These are phyloP conservation scores for Colletotrichum chrysophilum DNA, from an alignment of 2,329 filamentous ascomycete species.

Conservation along the genomic window DNA sequence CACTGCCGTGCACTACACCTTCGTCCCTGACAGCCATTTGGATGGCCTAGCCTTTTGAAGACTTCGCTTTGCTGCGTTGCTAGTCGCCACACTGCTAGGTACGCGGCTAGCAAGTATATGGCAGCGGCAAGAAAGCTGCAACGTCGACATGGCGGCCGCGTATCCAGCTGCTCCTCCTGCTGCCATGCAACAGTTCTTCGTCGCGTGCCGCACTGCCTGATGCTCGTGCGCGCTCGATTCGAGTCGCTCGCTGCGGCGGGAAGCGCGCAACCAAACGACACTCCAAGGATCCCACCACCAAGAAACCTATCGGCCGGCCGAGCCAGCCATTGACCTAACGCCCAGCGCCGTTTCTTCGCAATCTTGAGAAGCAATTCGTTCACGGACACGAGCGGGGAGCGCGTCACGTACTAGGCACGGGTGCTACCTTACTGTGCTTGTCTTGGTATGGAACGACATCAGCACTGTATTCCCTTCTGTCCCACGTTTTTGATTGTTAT, in stretches of 20 bases:
- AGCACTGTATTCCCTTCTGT: not conserved
- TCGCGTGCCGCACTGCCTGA: not conserved
- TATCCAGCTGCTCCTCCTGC: not conserved
- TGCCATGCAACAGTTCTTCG: not conserved
- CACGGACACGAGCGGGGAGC: not conserved
- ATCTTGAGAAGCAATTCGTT: not conserved
- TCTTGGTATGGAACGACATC: not conserved
- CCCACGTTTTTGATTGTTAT: not conserved
- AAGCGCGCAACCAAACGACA: constrained; percentile 4
- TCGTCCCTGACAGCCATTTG: not conserved
- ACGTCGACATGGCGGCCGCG: not conserved
- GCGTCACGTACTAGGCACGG: not conserved
- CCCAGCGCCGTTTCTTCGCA: not conserved
- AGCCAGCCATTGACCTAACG: not conserved
- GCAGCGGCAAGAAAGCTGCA: not conserved
- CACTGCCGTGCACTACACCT: not conserved
- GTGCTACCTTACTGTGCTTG: not conserved
- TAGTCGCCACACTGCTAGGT: constrained; percentile 1
- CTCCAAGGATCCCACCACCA: not conserved
- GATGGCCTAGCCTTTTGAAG: not conserved
- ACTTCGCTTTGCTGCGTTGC: not conserved
- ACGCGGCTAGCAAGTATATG: not conserved
- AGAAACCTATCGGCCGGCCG: not conserved
- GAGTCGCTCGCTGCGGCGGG: not conserved
- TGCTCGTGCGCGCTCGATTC: not conserved